A percentile compares a stretch with the other conserved stretches of the same genome.
phyloP scores from a whole-genome alignment of 257 asterid genomes.

The Solanum chilense region DNA sequence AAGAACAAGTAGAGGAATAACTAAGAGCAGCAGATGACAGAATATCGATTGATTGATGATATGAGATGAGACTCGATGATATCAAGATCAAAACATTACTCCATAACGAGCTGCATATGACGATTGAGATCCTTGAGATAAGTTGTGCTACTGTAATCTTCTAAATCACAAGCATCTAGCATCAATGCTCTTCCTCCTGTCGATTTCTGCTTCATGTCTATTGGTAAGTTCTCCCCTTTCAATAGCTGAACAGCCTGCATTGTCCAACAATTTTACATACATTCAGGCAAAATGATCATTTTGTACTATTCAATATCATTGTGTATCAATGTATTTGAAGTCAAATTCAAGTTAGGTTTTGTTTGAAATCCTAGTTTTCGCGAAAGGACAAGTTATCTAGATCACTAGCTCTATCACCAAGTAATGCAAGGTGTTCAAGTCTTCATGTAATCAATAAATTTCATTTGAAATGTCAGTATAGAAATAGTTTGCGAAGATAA shows the following conservation, averaged over 20 bases:
- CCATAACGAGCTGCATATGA: conserved; percentile 89
- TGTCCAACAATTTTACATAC: neutral
- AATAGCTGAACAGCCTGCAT: conserved; percentile 59
- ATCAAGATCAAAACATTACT: conserved; percentile 16
- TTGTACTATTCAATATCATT: neutral
- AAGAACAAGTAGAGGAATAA: neutral
- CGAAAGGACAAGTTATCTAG: neutral
- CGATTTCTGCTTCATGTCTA: conserved; percentile 54
- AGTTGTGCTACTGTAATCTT: conserved; percentile 59
- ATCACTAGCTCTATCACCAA: neutral
- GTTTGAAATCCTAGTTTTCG: neutral
- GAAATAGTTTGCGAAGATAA: neutral
- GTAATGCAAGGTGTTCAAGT: neutral
- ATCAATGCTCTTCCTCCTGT: conserved; percentile 49
- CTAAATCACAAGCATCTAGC: conserved; percentile 66
- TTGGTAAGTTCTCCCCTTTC: conserved; percentile 54
- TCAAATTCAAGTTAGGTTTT: neutral
- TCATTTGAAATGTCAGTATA: neutral
- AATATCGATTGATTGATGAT: neutral
- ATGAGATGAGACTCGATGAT: neutral
- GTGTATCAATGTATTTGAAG: neutral
- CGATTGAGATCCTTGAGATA: conserved; percentile 78
- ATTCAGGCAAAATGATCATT: neutral
- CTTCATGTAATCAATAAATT: neutral
- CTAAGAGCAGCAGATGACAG: neutral